Percentiles rank a stretch among this genome's conserved stretches.
These are phyloP conservation scores for Aspergillus calidoustus DNA, from an alignment of 2,329 filamentous ascomycete genomes.

Conservation along the genomic window DNA sequence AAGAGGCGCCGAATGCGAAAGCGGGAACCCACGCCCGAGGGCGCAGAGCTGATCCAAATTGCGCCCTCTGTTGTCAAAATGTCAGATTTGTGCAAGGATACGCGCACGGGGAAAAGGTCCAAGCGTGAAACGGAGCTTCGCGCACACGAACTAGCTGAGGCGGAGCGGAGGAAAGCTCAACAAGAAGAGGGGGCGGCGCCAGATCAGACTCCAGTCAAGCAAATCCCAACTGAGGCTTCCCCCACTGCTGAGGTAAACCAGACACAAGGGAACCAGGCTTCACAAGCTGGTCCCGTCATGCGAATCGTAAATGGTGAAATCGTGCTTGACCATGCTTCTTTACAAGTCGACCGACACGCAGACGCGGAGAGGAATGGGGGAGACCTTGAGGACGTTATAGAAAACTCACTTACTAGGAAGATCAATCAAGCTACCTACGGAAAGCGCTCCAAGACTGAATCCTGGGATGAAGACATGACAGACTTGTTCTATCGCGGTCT, in stretches of 20 bases:
- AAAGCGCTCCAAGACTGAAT: constrained; percentile 56
- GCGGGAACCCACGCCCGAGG: constrained; percentile 52
- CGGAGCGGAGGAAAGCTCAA: constrained; percentile 48
- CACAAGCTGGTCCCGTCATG: constrained; percentile 51
- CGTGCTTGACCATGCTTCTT: constrained; percentile 56
- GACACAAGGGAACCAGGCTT: constrained; percentile 27
- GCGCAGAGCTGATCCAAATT: constrained; percentile 56
- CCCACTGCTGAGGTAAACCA: constrained; percentile 27
- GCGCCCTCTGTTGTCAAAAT: constrained; percentile 60
- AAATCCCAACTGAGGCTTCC: constrained; percentile 31
- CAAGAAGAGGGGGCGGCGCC: constrained; percentile 34
- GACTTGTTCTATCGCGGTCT: constrained; percentile 67
- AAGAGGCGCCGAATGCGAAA: constrained; percentile 35
- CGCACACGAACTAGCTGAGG: constrained; percentile 60
- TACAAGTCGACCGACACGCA: constrained; percentile 61
- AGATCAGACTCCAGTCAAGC: constrained; percentile 30
- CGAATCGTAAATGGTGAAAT: constrained; percentile 63
- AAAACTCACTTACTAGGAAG: constrained; percentile 52
- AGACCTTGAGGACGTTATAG: constrained; percentile 50
- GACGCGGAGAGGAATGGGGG: constrained; percentile 55
- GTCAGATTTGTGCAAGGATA: constrained; percentile 60
- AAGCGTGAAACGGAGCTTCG: constrained; percentile 62
- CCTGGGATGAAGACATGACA: constrained; percentile 63
- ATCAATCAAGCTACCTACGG: constrained; percentile 53
- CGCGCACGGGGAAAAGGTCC: constrained; percentile 60